Evolutionary conservation across 345 rosid genomes (phyloP), one percentile per base, ranked within the genome.

Genomic region (Eucalyptus caleyi): DNA sequence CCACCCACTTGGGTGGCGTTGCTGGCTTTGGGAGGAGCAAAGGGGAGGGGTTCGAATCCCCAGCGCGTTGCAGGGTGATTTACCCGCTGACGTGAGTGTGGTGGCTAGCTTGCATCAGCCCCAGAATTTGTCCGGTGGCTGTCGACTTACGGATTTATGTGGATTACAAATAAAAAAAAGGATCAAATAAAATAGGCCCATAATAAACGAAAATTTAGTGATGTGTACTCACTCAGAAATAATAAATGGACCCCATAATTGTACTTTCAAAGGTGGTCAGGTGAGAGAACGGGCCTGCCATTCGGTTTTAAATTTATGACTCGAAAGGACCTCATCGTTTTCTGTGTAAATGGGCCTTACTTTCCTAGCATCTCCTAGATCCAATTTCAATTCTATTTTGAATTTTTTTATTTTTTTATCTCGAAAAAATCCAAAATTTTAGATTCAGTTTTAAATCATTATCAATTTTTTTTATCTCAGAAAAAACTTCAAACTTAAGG

Each of bases 381-480:
- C 11, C 27, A 21, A 24, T 56, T 24, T 24, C 27, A 24, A 56
- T 56, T 56, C 3, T 56, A 24, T 23, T 24, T 23, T 4, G 1
- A 56, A 50, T n/a, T 15, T 50, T 50, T 50, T 50, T 50, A 23
- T 23, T 54, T 54, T 53, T n/a, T n/a, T n/a, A n/a, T n/a, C n/a
- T n/a, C n/a, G n/a, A 56, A 24, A 56, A 56, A 9, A 23, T 56
- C 1, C 62, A 4, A 24, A 56, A 56, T 10, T 56, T 56, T 56
- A 56, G 8, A 56, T 56, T 23, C 7, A 56, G 6, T 56, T 21
- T 21, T 6, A 56, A 56, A 56, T 56, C 62, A 23, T 23, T 23
- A 56, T 10, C 27, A 0, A 23, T 56, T 56, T 23, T 8, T n/a
- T 21, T 56, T 56, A 56, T 56, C 62, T 24, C 0, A 1, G 3